phyloP scores from a whole-genome alignment of 176 grass and related monocot species.

The Thalia dealbata region DNA sequence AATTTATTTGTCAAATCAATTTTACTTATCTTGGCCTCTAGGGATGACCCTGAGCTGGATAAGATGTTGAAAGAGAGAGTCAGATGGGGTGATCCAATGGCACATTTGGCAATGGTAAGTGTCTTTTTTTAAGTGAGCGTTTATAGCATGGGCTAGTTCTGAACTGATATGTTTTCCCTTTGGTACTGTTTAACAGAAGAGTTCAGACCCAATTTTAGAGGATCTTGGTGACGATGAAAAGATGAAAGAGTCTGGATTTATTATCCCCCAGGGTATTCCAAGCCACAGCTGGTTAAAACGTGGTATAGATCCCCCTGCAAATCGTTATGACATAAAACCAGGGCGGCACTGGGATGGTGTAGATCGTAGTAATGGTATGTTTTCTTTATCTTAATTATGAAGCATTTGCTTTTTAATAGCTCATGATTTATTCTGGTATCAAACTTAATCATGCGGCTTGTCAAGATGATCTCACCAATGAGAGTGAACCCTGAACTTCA shows the following conservation, averaged over 20 bases:
- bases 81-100: constrained; percentile 96
- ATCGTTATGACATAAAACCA: constrained; percentile 76
- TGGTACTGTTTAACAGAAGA: constrained; percentile 32
- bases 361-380: constrained; percentile 76
- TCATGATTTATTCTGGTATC: no score
- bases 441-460: no score
- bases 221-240: constrained; percentile 82
- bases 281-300: constrained; percentile 84
- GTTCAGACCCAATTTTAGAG: constrained; percentile 39
- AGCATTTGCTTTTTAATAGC: no score
- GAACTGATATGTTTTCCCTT: constrained; percentile 7
- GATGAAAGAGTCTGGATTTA: constrained; percentile 97
- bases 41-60: constrained; percentile 93
- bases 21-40: constrained; percentile 21
- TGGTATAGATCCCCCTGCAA: constrained; percentile 75
- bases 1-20: background rate
- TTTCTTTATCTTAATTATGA: constrained; percentile 6
- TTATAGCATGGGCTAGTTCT: background rate
- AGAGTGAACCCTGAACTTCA: no score
- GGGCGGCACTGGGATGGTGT: constrained; percentile 95
- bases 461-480: no score
- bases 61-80: constrained; percentile 67
- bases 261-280: constrained; percentile 81
- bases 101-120: constrained; percentile 80
- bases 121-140: background rate